A percentile compares a stretch with the other conserved stretches of the same genome.
These are phyloP conservation scores for Aspergillus cristatus DNA, from an alignment of 495 filamentous ascomycete species.

Conservation along the genomic window DNA sequence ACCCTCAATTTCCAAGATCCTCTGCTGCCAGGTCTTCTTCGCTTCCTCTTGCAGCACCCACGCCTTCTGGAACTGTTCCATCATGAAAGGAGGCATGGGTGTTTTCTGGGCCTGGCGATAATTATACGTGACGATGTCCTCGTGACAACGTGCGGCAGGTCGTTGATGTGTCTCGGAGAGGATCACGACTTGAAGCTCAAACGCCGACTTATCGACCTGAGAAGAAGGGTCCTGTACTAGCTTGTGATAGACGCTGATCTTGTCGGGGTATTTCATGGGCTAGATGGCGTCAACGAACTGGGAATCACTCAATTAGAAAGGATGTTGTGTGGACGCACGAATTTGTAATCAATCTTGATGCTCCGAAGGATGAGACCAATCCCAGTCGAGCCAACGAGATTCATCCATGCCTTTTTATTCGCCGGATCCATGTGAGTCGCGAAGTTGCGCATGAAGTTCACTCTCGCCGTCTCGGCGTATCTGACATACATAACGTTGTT, in stretches of 20 bases:
- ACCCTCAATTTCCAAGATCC: slow-evolving; percentile 46
- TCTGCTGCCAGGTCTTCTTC: slow-evolving; percentile 32
- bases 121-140: slow-evolving; percentile 83
- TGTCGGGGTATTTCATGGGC: slow-evolving; percentile 87
- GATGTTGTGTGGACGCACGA: slow-evolving; percentile 67
- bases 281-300: slow-evolving; percentile 21
- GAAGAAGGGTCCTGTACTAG: slow-evolving; percentile 46
- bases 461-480: slow-evolving; percentile 76
- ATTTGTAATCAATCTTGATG: slow-evolving; percentile 84
- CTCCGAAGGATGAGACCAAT: slow-evolving; percentile 72
- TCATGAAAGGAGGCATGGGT: slow-evolving; percentile 56
- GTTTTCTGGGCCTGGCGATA: slow-evolving; percentile 50
- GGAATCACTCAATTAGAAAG: background rate
- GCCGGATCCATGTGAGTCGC: slow-evolving; percentile 57
- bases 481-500: slow-evolving; percentile 81
- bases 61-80: slow-evolving; percentile 53
- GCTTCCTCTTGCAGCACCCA: slow-evolving; percentile 59
- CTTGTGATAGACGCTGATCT: slow-evolving; percentile 81
- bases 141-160: slow-evolving; percentile 66
- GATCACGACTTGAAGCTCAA: slow-evolving; percentile 52
- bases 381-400: slow-evolving; percentile 55
- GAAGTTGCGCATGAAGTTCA: slow-evolving; percentile 76
- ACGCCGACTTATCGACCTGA: slow-evolving; percentile 34
- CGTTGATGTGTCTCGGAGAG: slow-evolving; percentile 74
- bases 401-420: slow-evolving; percentile 58